Conservation (phyloP, 495 filamentous ascomycete species). For the Penicillium macrosclerotiorum region DNA sequence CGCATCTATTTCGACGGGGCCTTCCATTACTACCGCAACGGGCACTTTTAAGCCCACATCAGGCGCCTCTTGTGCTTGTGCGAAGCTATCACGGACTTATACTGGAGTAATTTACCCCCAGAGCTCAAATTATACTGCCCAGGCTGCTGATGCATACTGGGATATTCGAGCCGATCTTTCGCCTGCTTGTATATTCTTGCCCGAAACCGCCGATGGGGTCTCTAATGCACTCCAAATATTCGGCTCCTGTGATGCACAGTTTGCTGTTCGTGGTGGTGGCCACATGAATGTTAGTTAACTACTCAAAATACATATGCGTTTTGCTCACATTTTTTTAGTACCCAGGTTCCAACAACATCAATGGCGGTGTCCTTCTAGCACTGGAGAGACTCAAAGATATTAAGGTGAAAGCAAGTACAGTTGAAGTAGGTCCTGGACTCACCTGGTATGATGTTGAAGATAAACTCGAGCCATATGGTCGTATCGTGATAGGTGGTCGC, state of each 20-base stretch:
- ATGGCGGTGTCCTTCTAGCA: constrained; percentile 24
- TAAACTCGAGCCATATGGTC: constrained; percentile 31
- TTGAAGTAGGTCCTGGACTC: constrained; percentile 37
- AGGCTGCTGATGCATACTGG: constrained; percentile 20
- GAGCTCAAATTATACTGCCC: constrained; percentile 13
- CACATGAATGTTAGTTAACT: constrained; percentile 27
- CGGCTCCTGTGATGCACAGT: constrained; percentile 21
- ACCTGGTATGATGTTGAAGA: constrained; percentile 42
- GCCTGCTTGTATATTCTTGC: constrained; percentile 35
- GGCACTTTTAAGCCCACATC: constrained; percentile 3
- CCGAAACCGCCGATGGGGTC: constrained; percentile 25
- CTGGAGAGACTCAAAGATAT: constrained; percentile 13
- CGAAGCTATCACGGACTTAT: constrained; percentile 10
- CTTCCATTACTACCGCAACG: background rate
- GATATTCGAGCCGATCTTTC: constrained; percentile 27
- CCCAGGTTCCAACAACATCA: constrained; percentile 31
- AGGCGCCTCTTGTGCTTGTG: constrained; percentile 22
- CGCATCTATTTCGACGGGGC: background rate
- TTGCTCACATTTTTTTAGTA: constrained; percentile 14
- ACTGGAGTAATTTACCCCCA: constrained; percentile 9
- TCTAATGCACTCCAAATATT: constrained; percentile 20
- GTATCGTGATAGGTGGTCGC: constrained; percentile 34
- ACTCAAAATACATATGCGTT: background rate
- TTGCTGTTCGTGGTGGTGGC: constrained; percentile 39
- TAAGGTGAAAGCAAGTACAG: constrained; percentile 14